phyloP scores from a whole-genome alignment of 2,329 filamentous ascomycete species.

The Fusarium aywerte region DNA sequence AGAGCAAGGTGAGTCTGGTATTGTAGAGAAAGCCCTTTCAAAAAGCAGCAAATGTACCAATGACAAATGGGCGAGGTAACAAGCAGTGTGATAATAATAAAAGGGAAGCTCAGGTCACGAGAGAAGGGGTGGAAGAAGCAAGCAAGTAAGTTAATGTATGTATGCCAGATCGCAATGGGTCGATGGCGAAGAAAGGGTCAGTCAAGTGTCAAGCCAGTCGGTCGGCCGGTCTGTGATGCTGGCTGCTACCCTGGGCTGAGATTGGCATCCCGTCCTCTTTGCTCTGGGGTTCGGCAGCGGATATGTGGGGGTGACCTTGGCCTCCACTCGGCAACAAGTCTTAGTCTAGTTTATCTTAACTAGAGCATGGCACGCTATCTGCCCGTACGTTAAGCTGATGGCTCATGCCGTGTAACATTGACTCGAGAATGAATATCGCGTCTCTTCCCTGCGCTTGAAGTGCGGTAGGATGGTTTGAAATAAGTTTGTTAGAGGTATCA shows the following conservation, averaged over 20 bases:
- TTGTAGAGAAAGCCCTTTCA: conserved; percentile 37
- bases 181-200: conserved; percentile 44
- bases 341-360: neutral
- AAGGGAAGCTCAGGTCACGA: conserved; percentile 7
- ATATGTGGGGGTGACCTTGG: conserved; percentile 29
- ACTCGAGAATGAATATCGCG: neutral
- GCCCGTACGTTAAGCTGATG: conserved; percentile 1
- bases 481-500: neutral
- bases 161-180: conserved; percentile 42
- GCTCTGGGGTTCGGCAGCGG: conserved; percentile 32
- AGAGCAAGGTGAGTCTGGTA: conserved; percentile 17
- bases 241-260: conserved; percentile 41
- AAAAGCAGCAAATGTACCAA: conserved; percentile 31
- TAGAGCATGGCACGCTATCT: neutral
- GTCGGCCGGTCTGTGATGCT: conserved; percentile 43
- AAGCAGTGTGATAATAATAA: conserved; percentile 23
- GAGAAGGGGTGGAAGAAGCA: conserved; percentile 11
- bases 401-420: conserved; percentile 12
- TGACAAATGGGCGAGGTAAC: conserved; percentile 18
- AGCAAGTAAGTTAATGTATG: conserved; percentile 13
- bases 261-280: conserved; percentile 36
- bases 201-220: too few species aligned
- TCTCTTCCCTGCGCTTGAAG: neutral
- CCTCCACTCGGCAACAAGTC: conserved; percentile 25
- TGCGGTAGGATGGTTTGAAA: neutral